Evolutionary conservation across 2,329 filamentous ascomycete genomes (phyloP), one percentile per base, ranked within the genome.

Genomic region (Fusarium piperis): DNA sequence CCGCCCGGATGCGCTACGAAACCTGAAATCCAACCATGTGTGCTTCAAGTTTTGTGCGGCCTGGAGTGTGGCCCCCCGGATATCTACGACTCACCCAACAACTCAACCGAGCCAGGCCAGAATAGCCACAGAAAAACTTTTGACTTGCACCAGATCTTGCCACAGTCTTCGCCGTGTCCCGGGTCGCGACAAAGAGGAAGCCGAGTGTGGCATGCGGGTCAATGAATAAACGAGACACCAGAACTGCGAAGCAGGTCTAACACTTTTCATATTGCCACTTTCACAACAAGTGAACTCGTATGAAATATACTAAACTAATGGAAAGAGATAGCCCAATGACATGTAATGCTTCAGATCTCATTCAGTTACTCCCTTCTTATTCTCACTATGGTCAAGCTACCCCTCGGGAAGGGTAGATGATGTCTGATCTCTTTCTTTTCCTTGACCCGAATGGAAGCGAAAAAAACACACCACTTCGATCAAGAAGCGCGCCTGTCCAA

Each of bases 11-110:
- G 51, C 60, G 44, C 41, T 53, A 59, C 46, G 36, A 66, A 68
- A 64, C 62, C 41, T 52, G 48, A 59, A 51, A 53, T 62, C 55
- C 51, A 65, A 33, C 52, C 48, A 62, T 68, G 44, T 48, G 57
- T 41, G 41, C 57, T 59, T 59, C 57, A 46, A 46, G 23, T 30
- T 13, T 13, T 18, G 20, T 23, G 57, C 38, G 35, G 55, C 55
- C 36, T 57, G 9, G 36, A 57, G 36, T 57, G 55, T 59, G 57
- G 39, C 56, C 38, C 44, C 23, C 39, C 38, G 11, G 56, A n/a
- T 46, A 46, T 23, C 39, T 44, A 64, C 58, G 57, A 63, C 65
- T 68, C 38, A 46, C 32, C 61, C 52, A 63, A 58, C 52, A 35
- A 58, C 62, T 57, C 28, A 28, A 32, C 51, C 28, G 53, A 36